Evolutionary conservation across 257 asterid species (phyloP), one percentile per base, ranked within the genome.

Genomic region (Petrea volubilis): DNA sequence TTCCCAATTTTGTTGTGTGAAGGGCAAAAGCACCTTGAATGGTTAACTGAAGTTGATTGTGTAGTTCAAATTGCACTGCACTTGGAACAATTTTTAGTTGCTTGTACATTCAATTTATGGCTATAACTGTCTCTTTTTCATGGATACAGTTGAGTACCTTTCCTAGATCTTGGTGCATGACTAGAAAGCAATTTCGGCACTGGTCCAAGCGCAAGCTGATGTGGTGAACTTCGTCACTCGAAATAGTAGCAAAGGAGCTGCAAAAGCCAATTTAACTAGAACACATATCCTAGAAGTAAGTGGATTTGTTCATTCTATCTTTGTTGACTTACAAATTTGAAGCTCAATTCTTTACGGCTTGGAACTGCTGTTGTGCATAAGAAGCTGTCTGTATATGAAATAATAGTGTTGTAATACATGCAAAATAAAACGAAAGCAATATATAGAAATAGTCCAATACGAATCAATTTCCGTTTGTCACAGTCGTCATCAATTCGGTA

Each of bases 111-210:
- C 20, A 15, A 44, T 9, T 7, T 6, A 10, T 62, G 5, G 70
- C 41, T 57, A 11, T 36, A 29, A 43, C 24, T 13, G 3, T 33
- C 38, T 24, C 15, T 20, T 18, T 18, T 68, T 67, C 50, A 31
- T 79, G 58, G 46, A 74, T 69, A 68, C 89, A 94, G 96, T 56
- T 91, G 82, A 94, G 97, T 88, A 85, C 80, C 43, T 94, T 94
- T 52, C 92, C 84, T 21, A 59, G 65, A 77, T 82, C 93, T 38
- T 91, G 99, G 96, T 87, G 96, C 73, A 75, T 84, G 78, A 86
- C 93, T 14, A 86, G 71, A 82, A 89, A 79, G 87, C 92, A 91
- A 63, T 91, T 78, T 71, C 86, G 84, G 71, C 86, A 62, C 4
- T 77, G 70, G 82, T 83, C 87, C 64, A 89, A 83, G 74, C 85